These are phyloP conservation scores for Glutinoglossum americanum DNA, from an alignment of 495 filamentous ascomycete species.

Conservation along the genomic window DNA sequence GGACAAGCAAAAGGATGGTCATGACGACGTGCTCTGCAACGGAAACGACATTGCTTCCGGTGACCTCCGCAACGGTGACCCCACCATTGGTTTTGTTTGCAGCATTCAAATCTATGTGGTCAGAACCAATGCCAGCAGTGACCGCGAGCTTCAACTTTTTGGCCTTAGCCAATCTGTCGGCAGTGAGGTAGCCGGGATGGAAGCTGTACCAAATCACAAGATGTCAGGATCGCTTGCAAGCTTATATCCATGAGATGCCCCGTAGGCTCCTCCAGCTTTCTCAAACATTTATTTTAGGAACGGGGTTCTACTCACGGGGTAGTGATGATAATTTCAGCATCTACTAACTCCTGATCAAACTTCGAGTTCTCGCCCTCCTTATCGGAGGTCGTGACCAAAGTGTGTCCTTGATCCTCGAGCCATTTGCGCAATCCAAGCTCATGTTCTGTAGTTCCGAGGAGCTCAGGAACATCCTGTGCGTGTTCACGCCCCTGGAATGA, in stretches of 20 bases:
- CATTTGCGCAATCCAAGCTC: slow-evolving; percentile 91
- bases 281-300: background rate
- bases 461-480: slow-evolving; percentile 53
- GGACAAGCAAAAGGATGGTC: slow-evolving; percentile 90
- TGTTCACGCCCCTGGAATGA: slow-evolving; percentile 37
- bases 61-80: slow-evolving; percentile 92
- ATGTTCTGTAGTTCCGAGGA: slow-evolving; percentile 92
- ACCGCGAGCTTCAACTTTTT: slow-evolving; percentile 96
- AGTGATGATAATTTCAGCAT: slow-evolving; percentile 97
- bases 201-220: slow-evolving; percentile 34
- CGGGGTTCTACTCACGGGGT: slow-evolving; percentile 49
- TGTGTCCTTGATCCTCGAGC: slow-evolving; percentile 91
- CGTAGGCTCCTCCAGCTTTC: too few relatives aligned
- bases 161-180: slow-evolving; percentile 87
- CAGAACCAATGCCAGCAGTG: slow-evolving; percentile 93
- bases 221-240: background rate
- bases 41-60: slow-evolving; percentile 36
- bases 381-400: slow-evolving; percentile 86
- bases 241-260: too few relatives aligned
- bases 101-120: slow-evolving; percentile 91
- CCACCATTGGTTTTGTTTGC: slow-evolving; percentile 98
- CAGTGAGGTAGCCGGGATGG: slow-evolving; percentile 95
- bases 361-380: slow-evolving; percentile 86
- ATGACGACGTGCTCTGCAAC: slow-evolving; percentile 61
- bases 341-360: slow-evolving; percentile 87